Percentiles rank a stretch among this genome's conserved stretches.
These are phyloP conservation scores for Stephania japonica DNA, from an alignment of 164 flowering plant species.

Conservation along the genomic window DNA sequence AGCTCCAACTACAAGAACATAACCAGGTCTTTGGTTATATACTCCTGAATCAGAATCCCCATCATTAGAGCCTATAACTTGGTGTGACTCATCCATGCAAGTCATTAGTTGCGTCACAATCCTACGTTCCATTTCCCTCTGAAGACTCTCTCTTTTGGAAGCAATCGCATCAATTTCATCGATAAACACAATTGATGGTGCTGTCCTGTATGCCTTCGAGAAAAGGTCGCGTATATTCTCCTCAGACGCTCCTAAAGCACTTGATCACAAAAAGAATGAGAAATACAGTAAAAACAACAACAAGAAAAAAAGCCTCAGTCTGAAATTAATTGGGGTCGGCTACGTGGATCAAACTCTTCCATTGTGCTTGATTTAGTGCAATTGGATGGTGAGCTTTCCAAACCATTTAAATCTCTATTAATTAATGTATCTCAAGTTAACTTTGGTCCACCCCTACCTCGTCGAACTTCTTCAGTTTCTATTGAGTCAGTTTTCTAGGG, in stretches of 20 bases:
- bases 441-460: too few species aligned
- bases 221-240: constrained; percentile 85
- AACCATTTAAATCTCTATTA: too few species aligned
- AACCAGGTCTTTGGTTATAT: constrained; percentile 41
- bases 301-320: too few species aligned
- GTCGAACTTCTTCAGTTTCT: too few species aligned
- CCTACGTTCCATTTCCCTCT: constrained; percentile 82
- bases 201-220: constrained; percentile 81
- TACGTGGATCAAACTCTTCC: too few species aligned
- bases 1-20: constrained; percentile 94
- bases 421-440: too few species aligned
- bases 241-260: constrained; percentile 73
- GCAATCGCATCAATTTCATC: constrained; percentile 99
- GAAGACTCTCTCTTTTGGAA: constrained; percentile 79
- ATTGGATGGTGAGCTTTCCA: too few species aligned
- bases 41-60: constrained; percentile 26
- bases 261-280: constrained; percentile 2
- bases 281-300: not conserved
- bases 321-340: too few species aligned
- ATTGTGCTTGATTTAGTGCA: too few species aligned
- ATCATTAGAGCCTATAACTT: constrained; percentile 25
- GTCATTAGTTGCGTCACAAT: constrained; percentile 92
- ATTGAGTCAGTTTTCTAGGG: too few species aligned
- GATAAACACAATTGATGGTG: constrained; percentile 90
- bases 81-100: constrained; percentile 82